phyloP scores from a whole-genome alignment of 1,284 basidiomycete genomes.

The Vanrija humicola region DNA sequence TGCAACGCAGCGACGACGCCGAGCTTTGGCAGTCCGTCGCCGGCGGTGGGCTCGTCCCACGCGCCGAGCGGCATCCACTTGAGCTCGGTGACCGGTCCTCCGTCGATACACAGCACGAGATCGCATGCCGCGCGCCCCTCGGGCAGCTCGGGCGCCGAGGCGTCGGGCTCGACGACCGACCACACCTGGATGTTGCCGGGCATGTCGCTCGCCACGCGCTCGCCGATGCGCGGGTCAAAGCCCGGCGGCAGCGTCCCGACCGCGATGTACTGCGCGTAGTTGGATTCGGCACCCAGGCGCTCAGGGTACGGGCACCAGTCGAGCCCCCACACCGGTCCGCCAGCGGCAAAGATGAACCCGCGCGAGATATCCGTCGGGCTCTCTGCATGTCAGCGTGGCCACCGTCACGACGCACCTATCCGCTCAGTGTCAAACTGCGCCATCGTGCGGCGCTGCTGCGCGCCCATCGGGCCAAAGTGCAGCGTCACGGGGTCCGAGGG shows the following conservation, averaged over 20 bases:
- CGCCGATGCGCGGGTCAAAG: constrained; percentile 23
- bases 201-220: constrained; percentile 18
- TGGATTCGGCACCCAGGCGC: constrained; percentile 56
- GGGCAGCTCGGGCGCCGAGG: background rate
- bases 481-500: background rate
- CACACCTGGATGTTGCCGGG: constrained; percentile 48
- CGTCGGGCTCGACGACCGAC: constrained; percentile 26
- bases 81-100: constrained; percentile 67
- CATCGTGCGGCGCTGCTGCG: constrained; percentile 15
- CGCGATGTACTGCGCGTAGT: constrained; percentile 70
- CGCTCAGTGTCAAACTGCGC: constrained; percentile 18
- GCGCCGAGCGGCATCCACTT: constrained; percentile 86
- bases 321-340: constrained; percentile 76
- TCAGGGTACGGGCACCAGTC: constrained; percentile 83
- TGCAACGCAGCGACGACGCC: constrained; percentile 78
- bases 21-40: constrained; percentile 57
- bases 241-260: constrained; percentile 62
- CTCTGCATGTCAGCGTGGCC: constrained; percentile 1
- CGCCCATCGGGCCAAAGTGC: constrained; percentile 24
- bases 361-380: background rate
- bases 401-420: constrained; percentile 15
- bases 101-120: constrained; percentile 62
- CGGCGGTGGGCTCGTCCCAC: constrained; percentile 56
- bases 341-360: constrained; percentile 60
- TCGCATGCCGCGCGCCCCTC: constrained; percentile 30